Percentiles rank a stretch among this genome's conserved stretches.
Conservation (phyloP, 768 basidiomycete genomes). For the Royoungia palumana region DNA sequence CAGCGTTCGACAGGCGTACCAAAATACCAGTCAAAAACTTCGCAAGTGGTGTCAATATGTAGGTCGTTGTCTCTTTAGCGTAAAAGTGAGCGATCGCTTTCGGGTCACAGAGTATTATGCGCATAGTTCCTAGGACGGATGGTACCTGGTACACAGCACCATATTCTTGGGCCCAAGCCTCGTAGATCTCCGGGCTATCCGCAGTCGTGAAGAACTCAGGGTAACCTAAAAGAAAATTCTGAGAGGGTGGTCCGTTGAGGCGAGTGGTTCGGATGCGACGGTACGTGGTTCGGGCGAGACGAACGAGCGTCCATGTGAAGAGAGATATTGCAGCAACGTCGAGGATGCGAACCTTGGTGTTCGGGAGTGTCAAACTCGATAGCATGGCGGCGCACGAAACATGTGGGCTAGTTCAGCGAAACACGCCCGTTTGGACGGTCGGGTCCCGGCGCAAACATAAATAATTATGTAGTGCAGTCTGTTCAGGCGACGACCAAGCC, state of each 20-base stretch:
- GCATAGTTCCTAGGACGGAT: constrained; percentile 34
- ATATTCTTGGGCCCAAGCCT: constrained; percentile 45
- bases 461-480: too few species aligned
- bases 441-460: too few species aligned
- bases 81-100: constrained; percentile 53
- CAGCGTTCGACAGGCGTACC: constrained; percentile 12
- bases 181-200: constrained; percentile 38
- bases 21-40: constrained; percentile 29
- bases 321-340: constrained; percentile 14
- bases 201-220: constrained; percentile 26
- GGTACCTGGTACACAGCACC: constrained; percentile 47
- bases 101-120: constrained; percentile 43
- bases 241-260: constrained; percentile 42
- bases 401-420: too few species aligned
- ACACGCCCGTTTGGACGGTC: too few species aligned
- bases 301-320: constrained; percentile 16
- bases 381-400: background rate
- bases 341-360: background rate
- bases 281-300: constrained; percentile 4
- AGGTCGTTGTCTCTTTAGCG: constrained; percentile 46
- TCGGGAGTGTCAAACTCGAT: background rate
- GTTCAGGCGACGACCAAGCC: too few species aligned
- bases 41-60: constrained; percentile 24
- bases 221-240: constrained; percentile 43
- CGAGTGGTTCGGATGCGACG: constrained; percentile 28